These are phyloP conservation scores for Globisporangium perplexum DNA, from an alignment of 352 stramenopile genomes.

Conservation along the genomic window DNA sequence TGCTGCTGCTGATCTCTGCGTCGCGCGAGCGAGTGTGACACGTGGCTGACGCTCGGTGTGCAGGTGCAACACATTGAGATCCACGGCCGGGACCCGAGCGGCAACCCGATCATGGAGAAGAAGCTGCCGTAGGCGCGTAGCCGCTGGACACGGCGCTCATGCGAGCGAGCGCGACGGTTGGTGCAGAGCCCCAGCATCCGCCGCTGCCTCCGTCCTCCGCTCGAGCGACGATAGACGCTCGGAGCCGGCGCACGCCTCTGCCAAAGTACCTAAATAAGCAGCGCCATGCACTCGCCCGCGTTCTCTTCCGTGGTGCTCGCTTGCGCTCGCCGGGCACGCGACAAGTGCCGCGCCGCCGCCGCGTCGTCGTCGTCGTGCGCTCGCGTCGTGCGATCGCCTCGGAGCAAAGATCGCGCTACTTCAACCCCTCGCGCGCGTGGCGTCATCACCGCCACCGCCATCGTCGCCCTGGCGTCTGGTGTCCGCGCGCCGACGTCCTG, in stretches of 20 bases:
- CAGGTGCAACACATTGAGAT: conserved; percentile 86
- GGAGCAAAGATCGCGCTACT: conserved; percentile 5
- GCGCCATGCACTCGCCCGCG: no score
- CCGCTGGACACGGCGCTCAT: background rate
- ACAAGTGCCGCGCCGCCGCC: background rate
- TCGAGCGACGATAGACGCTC: background rate
- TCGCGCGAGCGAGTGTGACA: background rate
- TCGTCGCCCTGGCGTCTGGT: no score
- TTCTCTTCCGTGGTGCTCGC: background rate
- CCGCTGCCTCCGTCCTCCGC: background rate
- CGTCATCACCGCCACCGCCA: background rate
- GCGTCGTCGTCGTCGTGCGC: background rate
- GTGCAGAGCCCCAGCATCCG: no score
- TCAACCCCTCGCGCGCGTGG: background rate
- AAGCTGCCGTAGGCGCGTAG: conserved; percentile 55
- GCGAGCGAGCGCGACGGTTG: background rate
- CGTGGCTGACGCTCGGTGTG: background rate
- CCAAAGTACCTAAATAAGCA: background rate
- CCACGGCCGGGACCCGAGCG: conserved; percentile 60
- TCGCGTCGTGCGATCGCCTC: background rate
- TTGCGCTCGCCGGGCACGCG: background rate
- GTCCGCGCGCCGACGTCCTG: no score
- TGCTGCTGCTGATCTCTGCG: background rate
- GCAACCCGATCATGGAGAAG: conserved; percentile 78
- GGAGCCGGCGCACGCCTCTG: background rate